Evolutionary conservation across 805 yeast species (phyloP).

Genomic region (Kodamaea laetipori): DNA sequence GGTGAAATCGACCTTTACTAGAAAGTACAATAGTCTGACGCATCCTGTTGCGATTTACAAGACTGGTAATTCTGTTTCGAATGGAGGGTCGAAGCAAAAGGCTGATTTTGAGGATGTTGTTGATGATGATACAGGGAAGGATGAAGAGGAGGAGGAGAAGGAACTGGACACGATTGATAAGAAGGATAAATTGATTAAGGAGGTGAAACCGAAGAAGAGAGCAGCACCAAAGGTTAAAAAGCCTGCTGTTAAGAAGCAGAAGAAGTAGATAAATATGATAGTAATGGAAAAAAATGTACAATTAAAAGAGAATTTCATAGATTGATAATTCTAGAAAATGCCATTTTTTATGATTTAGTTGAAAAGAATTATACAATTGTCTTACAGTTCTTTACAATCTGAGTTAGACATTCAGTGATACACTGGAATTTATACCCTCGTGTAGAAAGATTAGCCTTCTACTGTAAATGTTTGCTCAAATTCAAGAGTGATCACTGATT

Average conservation of each 20-base stretch:
- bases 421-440: no score
- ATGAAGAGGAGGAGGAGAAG: slow-evolving; percentile 47
- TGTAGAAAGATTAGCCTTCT: no score
- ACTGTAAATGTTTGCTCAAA: no score
- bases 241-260: background rate
- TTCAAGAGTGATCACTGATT: no score
- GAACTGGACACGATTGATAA: slow-evolving; percentile 50
- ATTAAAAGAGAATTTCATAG: no score
- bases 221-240: slow-evolving; percentile 3
- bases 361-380: no score
- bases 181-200: slow-evolving; percentile 66
- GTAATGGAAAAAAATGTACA: background rate
- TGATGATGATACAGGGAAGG: slow-evolving; percentile 54
- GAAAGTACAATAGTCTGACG: slow-evolving; percentile 69
- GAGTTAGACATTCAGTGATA: no score
- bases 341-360: no score
- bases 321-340: no score
- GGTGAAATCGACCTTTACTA: slow-evolving; percentile 84
- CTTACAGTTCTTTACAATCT: no score
- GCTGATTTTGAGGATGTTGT: slow-evolving; percentile 77
- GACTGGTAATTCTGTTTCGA: slow-evolving; percentile 60
- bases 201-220: slow-evolving; percentile 27
- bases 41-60: slow-evolving; percentile 88
- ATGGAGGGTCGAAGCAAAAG: slow-evolving; percentile 29
- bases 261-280: background rate